These are phyloP conservation scores for Claviceps humidiphila DNA, from an alignment of 2,329 filamentous ascomycete species.

Conservation along the genomic window DNA sequence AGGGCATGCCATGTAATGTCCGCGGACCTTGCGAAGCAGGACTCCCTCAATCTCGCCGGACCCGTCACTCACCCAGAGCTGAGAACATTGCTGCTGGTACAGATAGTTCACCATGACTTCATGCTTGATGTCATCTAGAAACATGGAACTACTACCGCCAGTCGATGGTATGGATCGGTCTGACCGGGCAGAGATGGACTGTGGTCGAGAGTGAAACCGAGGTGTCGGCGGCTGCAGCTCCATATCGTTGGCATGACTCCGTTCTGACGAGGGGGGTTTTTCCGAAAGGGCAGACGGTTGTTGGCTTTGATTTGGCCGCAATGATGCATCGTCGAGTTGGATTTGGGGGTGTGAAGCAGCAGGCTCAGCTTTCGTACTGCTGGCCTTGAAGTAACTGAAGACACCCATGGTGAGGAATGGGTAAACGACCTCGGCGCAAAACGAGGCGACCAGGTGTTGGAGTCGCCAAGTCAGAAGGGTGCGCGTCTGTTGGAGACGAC, in stretches of 20 bases:
- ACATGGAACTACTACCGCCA: slow-evolving; percentile 36
- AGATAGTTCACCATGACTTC: slow-evolving; percentile 77
- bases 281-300: slow-evolving; percentile 21
- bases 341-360: slow-evolving; percentile 4
- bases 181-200: slow-evolving; percentile 34
- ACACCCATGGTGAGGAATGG: slow-evolving; percentile 39
- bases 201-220: slow-evolving; percentile 14
- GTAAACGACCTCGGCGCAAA: background rate
- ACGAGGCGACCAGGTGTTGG: background rate
- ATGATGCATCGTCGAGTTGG: slow-evolving; percentile 9
- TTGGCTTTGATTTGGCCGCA: slow-evolving; percentile 10
- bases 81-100: slow-evolving; percentile 65
- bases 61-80: slow-evolving; percentile 60
- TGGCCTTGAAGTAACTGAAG: slow-evolving; percentile 47
- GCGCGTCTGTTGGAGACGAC: background rate
- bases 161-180: slow-evolving; percentile 27
- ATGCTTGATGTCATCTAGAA: slow-evolving; percentile 62
- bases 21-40: slow-evolving; percentile 52
- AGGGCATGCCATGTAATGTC: slow-evolving; percentile 62
- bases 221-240: slow-evolving; percentile 36
- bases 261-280: slow-evolving; percentile 18
- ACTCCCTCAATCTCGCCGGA: slow-evolving; percentile 60
- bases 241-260: slow-evolving; percentile 25
- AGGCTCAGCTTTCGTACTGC: slow-evolving; percentile 10
- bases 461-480: background rate